Base-by-base conservation (phyloP, 2,329 filamentous ascomycete genomes). In the Mariannaea elegans region DNA sequence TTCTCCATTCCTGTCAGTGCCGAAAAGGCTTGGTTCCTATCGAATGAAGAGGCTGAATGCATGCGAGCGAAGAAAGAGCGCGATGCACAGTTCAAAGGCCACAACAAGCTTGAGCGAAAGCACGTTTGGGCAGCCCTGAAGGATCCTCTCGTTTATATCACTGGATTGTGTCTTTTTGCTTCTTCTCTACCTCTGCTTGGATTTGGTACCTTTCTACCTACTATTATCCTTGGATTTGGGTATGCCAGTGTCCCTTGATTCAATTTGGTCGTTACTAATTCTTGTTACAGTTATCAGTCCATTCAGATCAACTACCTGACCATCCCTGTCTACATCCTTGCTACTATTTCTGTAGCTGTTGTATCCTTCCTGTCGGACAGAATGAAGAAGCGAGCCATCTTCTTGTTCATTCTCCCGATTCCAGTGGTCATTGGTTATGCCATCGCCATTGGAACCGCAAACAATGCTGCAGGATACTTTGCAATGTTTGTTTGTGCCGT, bases 11-110 rank as follows among this genome's bases (percentile, higher is more conserved):
- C 66, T 8, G 49, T 46, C 7, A 80, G n/a, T 73, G 80, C 67
- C 3, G 77, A 78, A 31, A 81, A 81, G 4, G 68, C 78, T 3
- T 71, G 74, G 13, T 69, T 68, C 10, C 70, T 83, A 12, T 73
- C 75, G 7, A 77, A 78, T 2, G 76, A 79, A 24, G 79, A 77
- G 70, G 49, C 44, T 23, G 19, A 27, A 6, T n/a, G 56, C 18
- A 60, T 60, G 57, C 34, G 42, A 4, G 45, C 45, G 3, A 38
- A 51, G 2, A 29, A 38, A 16, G 23, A 21, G 12, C 49, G 46
- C 14, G 46, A 59, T 14, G 21, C 41, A 2, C 34, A n/a, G 4
- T 60, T 56, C 32, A 60, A 31, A 4, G 57, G 57, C 9, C 18
- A 31, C 2, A 34, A 41, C 2, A 45, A 50, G 10, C 56, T 60